Percentiles rank a stretch among this genome's conserved stretches.
phyloP scores from a whole-genome alignment of 2,329 filamentous ascomycete species.

The Aureobasidium leucospermi region DNA sequence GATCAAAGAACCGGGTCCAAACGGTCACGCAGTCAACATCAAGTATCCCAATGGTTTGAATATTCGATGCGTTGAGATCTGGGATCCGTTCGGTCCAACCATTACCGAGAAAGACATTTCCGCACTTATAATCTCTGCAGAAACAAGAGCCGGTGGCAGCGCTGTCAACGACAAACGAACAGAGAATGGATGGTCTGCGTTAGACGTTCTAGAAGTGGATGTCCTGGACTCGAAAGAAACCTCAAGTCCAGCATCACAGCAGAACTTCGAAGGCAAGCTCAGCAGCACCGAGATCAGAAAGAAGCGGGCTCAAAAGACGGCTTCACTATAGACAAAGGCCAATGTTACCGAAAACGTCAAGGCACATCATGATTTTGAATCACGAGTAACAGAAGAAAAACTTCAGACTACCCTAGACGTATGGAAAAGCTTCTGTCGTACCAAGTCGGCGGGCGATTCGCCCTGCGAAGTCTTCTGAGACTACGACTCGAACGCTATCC shows the following conservation, averaged over 20 bases:
- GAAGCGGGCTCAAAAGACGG: slow-evolving; percentile 17
- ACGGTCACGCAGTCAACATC: slow-evolving; percentile 49
- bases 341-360: background rate
- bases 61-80: slow-evolving; percentile 76
- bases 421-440: no score
- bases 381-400: background rate
- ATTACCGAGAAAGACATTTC: slow-evolving; percentile 73
- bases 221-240: slow-evolving; percentile 64
- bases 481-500: background rate
- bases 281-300: slow-evolving; percentile 74
- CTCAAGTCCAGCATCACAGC: slow-evolving; percentile 25
- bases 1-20: slow-evolving; percentile 37
- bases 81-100: slow-evolving; percentile 84
- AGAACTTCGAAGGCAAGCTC: slow-evolving; percentile 71
- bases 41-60: slow-evolving; percentile 55
- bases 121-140: slow-evolving; percentile 76
- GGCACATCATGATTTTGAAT: background rate
- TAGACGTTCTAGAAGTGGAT: slow-evolving; percentile 83
- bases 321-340: background rate
- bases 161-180: slow-evolving; percentile 78
- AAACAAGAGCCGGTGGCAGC: slow-evolving; percentile 75
- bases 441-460: no score
- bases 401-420: no score
- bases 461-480: no score
- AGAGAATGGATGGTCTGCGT: slow-evolving; percentile 65